Evolutionary conservation across 352 stramenopile genomes (phyloP), one percentile per base, ranked within the genome.

Genomic region (Phytophthora sansomeana): DNA sequence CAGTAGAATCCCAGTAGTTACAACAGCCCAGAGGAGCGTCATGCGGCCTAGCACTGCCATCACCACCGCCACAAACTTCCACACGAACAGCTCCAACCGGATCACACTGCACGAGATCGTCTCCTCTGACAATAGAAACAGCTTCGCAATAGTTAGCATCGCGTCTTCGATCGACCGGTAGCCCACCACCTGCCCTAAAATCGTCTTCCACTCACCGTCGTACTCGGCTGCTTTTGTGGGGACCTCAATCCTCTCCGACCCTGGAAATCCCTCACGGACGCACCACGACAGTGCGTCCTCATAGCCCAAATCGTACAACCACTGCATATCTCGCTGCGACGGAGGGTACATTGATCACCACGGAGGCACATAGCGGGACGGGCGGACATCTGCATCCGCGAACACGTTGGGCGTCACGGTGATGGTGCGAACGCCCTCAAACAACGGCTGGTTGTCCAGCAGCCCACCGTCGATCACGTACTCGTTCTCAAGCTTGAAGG

Each of bases 281-380:
- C 63, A 69, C 77, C 79, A 87, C 0, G 58, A 38, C 41, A 84
- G 51, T 11, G 58, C 72, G 65, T 86, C 80, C 33, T 69, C 58
- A 44, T 89, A 85, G 3, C 82, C 82, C 32, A 90, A 47, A 2
- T 82, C 62, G 26, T 78, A 87, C 19, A 91, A 38, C 83, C 83
- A 92, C 33, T 59, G 43, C 57, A 92, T 75, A 35, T 85, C 77
- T 2, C 80, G 67, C 35, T 74, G 60, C 1, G 70, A 75, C 11
- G 81, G 79, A 43, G 79, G 81, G 41, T 85, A 87, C 57, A 90
- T 64, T 10, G 67, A 85, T 81, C 83, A 92, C 75, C 77, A 84
- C 21, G 79, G 52, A 10, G 81, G 81, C 24, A 92, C 73, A 48
- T 90, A 90, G 10, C 77, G 69, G 6, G 79, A 89, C 21, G 83